Conservation (phyloP, 768 basidiomycete species). For the Boletus speciosus region DNA sequence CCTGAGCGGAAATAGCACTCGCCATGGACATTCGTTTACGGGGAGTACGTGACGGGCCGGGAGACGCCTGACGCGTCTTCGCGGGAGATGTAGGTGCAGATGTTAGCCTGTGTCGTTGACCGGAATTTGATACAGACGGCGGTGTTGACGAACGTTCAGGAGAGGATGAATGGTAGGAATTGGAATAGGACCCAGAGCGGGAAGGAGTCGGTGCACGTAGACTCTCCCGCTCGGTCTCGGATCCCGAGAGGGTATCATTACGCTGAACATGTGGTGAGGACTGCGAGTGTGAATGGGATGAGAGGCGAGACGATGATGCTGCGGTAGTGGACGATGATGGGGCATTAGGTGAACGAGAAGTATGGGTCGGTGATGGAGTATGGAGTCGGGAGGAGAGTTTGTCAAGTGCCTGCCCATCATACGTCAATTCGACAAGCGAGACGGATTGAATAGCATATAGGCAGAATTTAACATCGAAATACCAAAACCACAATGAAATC, state of each 20-base stretch:
- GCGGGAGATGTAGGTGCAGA: constrained; percentile 49
- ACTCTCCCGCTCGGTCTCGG: constrained; percentile 78
- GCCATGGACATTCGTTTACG: constrained; percentile 43
- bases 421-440: background rate
- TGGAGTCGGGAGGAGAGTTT: constrained; percentile 61
- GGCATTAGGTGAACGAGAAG: constrained; percentile 36
- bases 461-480: constrained; percentile 7
- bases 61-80: constrained; percentile 37
- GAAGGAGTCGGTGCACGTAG: constrained; percentile 32
- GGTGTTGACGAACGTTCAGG: constrained; percentile 38
- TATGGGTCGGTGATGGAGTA: constrained; percentile 52
- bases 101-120: constrained; percentile 39
- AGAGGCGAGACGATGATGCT: constrained; percentile 34
- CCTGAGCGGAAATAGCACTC: constrained; percentile 28
- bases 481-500: constrained; percentile 1
- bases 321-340: constrained; percentile 35
- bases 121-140: constrained; percentile 23
- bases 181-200: constrained; percentile 28
- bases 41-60: constrained; percentile 39
- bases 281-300: constrained; percentile 32
- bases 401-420: constrained; percentile 52
- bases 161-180: constrained; percentile 37
- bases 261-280: constrained; percentile 27
- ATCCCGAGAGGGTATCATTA: constrained; percentile 56
- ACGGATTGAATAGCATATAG: constrained; percentile 19